Percentiles rank a stretch among this genome's conserved stretches.
phyloP scores from a whole-genome alignment of 352 stramenopile genomes.

The Pythium biforme region DNA sequence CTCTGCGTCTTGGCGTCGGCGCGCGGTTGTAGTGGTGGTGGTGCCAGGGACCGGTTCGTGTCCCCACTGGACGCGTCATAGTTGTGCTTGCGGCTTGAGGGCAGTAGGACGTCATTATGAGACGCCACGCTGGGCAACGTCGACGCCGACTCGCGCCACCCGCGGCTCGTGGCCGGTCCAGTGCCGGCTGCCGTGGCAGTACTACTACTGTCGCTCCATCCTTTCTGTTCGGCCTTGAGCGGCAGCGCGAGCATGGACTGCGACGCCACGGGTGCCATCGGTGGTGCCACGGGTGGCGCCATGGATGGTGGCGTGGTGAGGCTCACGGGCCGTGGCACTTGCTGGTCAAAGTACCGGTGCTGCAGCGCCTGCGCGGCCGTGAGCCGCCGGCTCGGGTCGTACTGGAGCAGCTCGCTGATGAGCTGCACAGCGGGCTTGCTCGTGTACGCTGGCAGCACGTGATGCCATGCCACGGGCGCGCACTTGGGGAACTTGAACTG shows the following conservation, averaged over 20 bases:
- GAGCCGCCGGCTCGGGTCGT: constrained; percentile 85
- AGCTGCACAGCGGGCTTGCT: constrained; percentile 73
- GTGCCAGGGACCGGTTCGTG: not conserved
- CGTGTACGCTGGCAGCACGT: constrained; percentile 69
- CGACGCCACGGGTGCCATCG: not conserved
- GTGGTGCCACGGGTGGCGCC: not conserved
- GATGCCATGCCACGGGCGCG: constrained; percentile 55
- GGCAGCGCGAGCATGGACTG: constrained; percentile 14
- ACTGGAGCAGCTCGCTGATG: constrained; percentile 90
- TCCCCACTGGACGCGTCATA: not conserved
- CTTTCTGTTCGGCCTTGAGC: constrained; percentile 36
- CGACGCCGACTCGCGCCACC: constrained; percentile 22
- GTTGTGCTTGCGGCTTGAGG: constrained; percentile 22
- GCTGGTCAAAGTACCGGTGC: constrained; percentile 91
- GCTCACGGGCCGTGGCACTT: constrained; percentile 43
- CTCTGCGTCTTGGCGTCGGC: constrained; percentile 20
- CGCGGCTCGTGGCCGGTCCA: constrained; percentile 15
- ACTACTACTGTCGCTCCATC: not conserved
- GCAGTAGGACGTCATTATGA: constrained; percentile 12
- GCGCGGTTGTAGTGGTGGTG: constrained; percentile 8
- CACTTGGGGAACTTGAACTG: constrained; percentile 93
- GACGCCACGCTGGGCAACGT: constrained; percentile 8
- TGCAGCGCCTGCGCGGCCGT: constrained; percentile 91
- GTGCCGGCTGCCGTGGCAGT: too few species aligned
- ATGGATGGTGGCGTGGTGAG: constrained; percentile 6